Evolutionary conservation across 352 stramenopile species (phyloP).

Genomic region (Globisporangium splendens): DNA sequence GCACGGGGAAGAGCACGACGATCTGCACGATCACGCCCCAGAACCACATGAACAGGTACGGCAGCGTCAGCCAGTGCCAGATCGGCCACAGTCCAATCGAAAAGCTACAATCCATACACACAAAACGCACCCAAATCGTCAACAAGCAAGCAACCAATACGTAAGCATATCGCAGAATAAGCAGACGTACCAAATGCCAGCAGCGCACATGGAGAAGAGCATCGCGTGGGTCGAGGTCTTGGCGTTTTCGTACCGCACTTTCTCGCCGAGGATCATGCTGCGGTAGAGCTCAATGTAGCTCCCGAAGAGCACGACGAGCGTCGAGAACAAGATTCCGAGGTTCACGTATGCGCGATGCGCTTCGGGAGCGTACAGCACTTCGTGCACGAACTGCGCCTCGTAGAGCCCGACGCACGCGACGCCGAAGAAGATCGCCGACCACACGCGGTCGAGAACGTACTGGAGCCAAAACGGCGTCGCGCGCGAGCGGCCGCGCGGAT

Average conservation of each 20-base stretch:
- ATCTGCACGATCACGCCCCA: constrained; percentile 76
- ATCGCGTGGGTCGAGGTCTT: constrained; percentile 69
- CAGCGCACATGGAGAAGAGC: constrained; percentile 51
- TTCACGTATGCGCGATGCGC: constrained; percentile 53
- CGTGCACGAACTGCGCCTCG: constrained; percentile 53
- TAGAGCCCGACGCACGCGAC: constrained; percentile 52
- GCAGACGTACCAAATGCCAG: constrained; percentile 44
- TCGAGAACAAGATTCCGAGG: constrained; percentile 45
- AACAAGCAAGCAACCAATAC: not conserved
- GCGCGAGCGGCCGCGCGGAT: constrained; percentile 12
- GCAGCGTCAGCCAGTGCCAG: constrained; percentile 69
- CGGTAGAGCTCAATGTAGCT: constrained; percentile 77
- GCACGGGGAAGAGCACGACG: constrained; percentile 53
- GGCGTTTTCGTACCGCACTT: constrained; percentile 55
- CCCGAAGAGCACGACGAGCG: constrained; percentile 52
- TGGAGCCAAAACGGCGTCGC: constrained; percentile 31
- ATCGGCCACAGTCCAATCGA: constrained; percentile 72
- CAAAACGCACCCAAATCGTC: not conserved
- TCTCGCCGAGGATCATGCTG: constrained; percentile 48
- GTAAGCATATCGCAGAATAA: no score
- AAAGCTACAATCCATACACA: constrained; percentile 35
- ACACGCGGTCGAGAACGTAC: constrained; percentile 51
- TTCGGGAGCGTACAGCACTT: constrained; percentile 48
- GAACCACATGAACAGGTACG: constrained; percentile 82
- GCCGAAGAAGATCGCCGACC: constrained; percentile 49